These are phyloP conservation scores for Biscogniauxia marginata DNA, from an alignment of 2,329 filamentous ascomycete genomes.

Conservation along the genomic window DNA sequence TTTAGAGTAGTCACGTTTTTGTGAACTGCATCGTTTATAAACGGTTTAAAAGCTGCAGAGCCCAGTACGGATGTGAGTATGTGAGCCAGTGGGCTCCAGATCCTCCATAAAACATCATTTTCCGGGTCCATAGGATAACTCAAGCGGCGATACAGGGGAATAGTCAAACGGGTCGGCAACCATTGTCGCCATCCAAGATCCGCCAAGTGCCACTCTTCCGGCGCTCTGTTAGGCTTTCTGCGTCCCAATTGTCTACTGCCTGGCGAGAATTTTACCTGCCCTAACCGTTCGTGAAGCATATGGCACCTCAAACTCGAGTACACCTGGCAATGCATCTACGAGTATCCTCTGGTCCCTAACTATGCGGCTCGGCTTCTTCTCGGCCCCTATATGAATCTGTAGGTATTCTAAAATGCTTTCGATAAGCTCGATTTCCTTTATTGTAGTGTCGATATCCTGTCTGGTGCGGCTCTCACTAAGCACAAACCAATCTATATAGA, in stretches of 20 bases:
- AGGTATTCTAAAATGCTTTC: constrained; percentile 20
- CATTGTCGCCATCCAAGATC: constrained; percentile 28
- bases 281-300: constrained; percentile 25
- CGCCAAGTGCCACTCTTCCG: constrained; percentile 25
- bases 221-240: constrained; percentile 18
- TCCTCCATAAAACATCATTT: constrained; percentile 11
- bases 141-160: neutral
- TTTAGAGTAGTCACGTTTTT: too few species aligned
- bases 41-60: neutral
- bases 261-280: constrained; percentile 25
- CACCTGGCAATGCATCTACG: constrained; percentile 27
- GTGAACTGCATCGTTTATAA: neutral
- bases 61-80: constrained; percentile 19
- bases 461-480: constrained; percentile 14
- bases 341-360: constrained; percentile 15
- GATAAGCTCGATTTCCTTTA: constrained; percentile 28
- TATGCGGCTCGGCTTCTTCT: neutral
- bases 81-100: constrained; percentile 26
- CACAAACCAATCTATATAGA: constrained; percentile 25
- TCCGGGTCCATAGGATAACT: neutral
- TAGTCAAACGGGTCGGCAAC: constrained; percentile 11
- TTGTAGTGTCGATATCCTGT: constrained; percentile 25
- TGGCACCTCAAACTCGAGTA: constrained; percentile 23
- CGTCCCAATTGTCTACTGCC: constrained; percentile 11
- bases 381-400: constrained; percentile 2